Percentiles rank a stretch among this genome's conserved stretches.
These are phyloP conservation scores for Limnanthes douglasii DNA, from an alignment of 345 rosid species.

Conservation along the genomic window DNA sequence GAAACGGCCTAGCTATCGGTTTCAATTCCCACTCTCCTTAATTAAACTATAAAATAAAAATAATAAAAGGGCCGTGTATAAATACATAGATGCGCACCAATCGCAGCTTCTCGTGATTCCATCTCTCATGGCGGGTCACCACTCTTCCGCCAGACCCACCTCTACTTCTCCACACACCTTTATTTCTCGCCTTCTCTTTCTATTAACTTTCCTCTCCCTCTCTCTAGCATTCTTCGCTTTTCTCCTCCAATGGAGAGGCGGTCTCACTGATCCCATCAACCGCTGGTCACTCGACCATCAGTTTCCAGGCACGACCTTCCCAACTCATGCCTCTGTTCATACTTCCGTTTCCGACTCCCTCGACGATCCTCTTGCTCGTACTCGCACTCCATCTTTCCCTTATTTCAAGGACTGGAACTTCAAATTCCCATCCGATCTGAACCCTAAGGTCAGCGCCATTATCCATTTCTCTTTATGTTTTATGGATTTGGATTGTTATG, in stretches of 20 bases:
- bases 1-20: no score
- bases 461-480: slow-evolving; percentile 3
- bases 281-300: slow-evolving; percentile 17
- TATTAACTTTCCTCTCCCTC: slow-evolving; percentile 38
- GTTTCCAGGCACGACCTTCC: slow-evolving; percentile 47
- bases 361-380: slow-evolving; percentile 53
- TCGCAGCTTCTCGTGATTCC: slow-evolving; percentile 1
- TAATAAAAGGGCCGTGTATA: no score
- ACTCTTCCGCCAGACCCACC: slow-evolving; percentile 10
- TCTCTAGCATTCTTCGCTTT: slow-evolving; percentile 50
- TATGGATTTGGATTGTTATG: background rate
- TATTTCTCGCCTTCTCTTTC: slow-evolving; percentile 24
- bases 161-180: slow-evolving; percentile 11
- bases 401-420: slow-evolving; percentile 59
- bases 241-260: slow-evolving; percentile 59
- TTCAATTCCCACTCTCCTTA: no score
- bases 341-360: slow-evolving; percentile 23
- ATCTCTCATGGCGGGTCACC: slow-evolving; percentile 34
- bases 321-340: slow-evolving; percentile 8
- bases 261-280: slow-evolving; percentile 24
- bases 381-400: slow-evolving; percentile 43
- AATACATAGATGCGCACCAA: no score
- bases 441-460: slow-evolving; percentile 45
- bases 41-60: no score
- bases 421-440: slow-evolving; percentile 44